Conservation (phyloP, 2,329 filamentous ascomycete species). For the Whalleya microplaca region DNA sequence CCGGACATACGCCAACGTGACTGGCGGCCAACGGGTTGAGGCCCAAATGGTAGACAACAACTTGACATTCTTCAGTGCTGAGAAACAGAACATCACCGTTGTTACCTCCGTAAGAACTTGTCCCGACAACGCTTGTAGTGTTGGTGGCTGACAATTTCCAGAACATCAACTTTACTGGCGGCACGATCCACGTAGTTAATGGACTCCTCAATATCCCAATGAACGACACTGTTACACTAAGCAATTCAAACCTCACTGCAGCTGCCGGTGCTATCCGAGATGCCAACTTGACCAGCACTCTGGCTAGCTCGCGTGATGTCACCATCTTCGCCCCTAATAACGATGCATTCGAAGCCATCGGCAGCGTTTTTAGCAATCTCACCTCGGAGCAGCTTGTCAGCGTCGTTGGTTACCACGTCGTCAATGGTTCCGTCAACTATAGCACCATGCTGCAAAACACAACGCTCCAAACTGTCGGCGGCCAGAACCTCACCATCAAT, state of each 20-base stretch:
- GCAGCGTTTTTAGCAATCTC: conserved; percentile 53
- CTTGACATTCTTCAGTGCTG: conserved; percentile 56
- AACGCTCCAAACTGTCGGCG: conserved; percentile 45
- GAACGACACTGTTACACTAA: conserved; percentile 46
- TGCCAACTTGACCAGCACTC: conserved; percentile 45
- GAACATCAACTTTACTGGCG: conserved; percentile 58
- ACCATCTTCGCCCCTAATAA: conserved; percentile 70
- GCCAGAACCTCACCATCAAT: conserved; percentile 51
- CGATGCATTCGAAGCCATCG: conserved; percentile 61
- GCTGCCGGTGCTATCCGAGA: conserved; percentile 50
- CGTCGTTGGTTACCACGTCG: conserved; percentile 67
- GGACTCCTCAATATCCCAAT: conserved; percentile 50
- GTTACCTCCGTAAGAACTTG: conserved; percentile 47
- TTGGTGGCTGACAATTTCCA: conserved; percentile 25
- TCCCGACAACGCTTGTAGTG: not conserved
- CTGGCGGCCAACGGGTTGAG: conserved; percentile 61
- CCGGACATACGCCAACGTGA: conserved; percentile 58
- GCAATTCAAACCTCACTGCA: conserved; percentile 48
- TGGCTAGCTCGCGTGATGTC: conserved; percentile 50
- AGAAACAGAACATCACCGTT: conserved; percentile 53
- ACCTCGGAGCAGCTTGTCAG: conserved; percentile 49
- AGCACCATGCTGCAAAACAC: conserved; percentile 41
- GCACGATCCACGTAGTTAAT: conserved; percentile 58
- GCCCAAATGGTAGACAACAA: conserved; percentile 44
- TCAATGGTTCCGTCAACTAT: conserved; percentile 60